Base-by-base conservation (phyloP, 1,284 basidiomycete species). In the Heliocybe sulcata region DNA sequence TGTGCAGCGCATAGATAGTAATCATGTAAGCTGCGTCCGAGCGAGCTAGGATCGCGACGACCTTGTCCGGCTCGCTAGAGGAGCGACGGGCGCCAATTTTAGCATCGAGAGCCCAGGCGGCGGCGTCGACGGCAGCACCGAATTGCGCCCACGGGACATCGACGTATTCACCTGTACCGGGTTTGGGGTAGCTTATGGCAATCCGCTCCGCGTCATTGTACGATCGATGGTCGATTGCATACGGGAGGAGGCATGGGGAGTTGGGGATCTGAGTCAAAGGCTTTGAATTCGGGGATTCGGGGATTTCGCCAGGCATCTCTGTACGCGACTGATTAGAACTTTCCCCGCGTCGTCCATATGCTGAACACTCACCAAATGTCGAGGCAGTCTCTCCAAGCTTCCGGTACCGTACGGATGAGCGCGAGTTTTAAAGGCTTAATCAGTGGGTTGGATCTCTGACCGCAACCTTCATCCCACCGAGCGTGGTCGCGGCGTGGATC, bases 1-100 rank as follows among this genome's bases (percentile, higher is more conserved):
- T 56, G 42, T 56, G 55, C 16, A 56, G 29, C 8, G 55, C 55
- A 25, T 56, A 56, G 51, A 56, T 56, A 42, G 55, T 56, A 50
- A 56, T 49, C 54, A 55, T 51, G 26, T 55, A 55, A 16, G 54
- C 48, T 8, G 54, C 54, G 27, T 55, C 54, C 31, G 47, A 51
- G 12, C 54, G 19, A 4, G 54, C 54, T 2, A 55, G 50, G 48
- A 55, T 33, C 16, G 47, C 54, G 14, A 55, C 54, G 19, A 55
- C 54, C 26, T 51, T 55, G 25, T 50, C 35, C 35, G 54, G 49
- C 9, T 51, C 54, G 33, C 35, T 38, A 20, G 54, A 51, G 9
- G 54, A 51, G 49, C 20, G 49, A 25, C 54, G 48, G n/a, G 47
- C 29, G 19, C 54, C 54, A 16, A 55, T 19, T 25, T 51, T 51